Evolutionary conservation across 176 grass and related monocot species (phyloP), one percentile per base, ranked within the genome.

Genomic region (Eleusine coracana): DNA sequence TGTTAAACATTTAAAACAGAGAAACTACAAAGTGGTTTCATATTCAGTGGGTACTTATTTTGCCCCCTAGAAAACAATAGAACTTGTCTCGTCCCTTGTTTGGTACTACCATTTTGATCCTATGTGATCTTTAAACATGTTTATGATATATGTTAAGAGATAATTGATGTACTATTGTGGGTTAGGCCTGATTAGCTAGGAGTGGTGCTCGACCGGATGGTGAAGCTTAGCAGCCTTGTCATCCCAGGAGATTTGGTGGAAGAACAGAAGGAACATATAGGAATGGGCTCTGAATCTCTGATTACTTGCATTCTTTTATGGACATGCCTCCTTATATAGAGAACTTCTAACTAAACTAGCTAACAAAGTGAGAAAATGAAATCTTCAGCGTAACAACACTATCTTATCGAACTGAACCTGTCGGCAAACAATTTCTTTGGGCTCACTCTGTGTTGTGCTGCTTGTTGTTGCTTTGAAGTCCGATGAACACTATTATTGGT

Each of bases 1-100:
- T 54, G 44, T 52, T 44, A 66, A 38, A 52, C 38, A 20, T 44
- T 74, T 27, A 74, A 63, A 64, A 37, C 48, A 74, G 42, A 66
- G 27, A 59, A 3, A 51, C 8, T 17, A 34, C 13, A 10, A 12
- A 72, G 28, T 34, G 5, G 28, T 34, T 29, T 52, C 28, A 10
- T 25, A 20, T 29, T 52, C 16, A 11, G 14, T 58, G 51, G 51
- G 5, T 39, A 58, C 20, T 20, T 56, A 23, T 55, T 56, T 27
- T 34, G 21, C 11, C 40, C 11, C 18, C 12, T 41, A 7, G 52
- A 59, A 76, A 44, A 31, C 55, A 11, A 66, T 51, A 36, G 28
- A 59, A 39, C 48, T 5, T 74, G 44, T 46, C 8, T 46, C 44
- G 8, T 11, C 44, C 11, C 8, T 10, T 46, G 44, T 46, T 46